These are phyloP conservation scores for Trypanosoma cruzi DNA, from an alignment of 208 protist species.

Conservation along the genomic window DNA sequence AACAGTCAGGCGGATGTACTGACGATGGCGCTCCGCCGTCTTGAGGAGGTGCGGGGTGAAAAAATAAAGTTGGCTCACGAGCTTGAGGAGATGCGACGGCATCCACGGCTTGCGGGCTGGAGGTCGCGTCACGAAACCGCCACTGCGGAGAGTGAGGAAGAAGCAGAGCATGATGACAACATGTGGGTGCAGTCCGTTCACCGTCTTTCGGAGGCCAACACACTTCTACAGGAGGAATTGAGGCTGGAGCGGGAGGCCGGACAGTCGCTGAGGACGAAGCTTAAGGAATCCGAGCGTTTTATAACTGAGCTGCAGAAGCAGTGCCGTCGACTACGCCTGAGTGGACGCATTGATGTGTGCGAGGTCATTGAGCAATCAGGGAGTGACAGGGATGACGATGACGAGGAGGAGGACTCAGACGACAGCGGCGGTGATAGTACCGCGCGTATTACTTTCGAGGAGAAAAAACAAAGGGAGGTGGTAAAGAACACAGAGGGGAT, in stretches of 20 bases:
- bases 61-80: slow-evolving; percentile 12
- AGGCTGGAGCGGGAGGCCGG: slow-evolving; percentile 11
- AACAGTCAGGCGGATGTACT: neutral
- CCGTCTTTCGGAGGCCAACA: slow-evolving; percentile 9
- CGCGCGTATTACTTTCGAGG: neutral
- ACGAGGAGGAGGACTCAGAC: neutral
- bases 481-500: neutral
- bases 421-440: neutral
- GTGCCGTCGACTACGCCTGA: slow-evolving; percentile 22
- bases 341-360: slow-evolving; percentile 17
- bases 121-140: neutral
- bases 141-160: neutral
- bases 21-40: slow-evolving; percentile 19
- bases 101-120: neutral
- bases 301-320: slow-evolving; percentile 22
- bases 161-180: neutral
- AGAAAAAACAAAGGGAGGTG: neutral
- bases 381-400: slow-evolving; percentile 4
- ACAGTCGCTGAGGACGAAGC: neutral
- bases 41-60: slow-evolving; percentile 25
- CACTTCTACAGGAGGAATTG: slow-evolving; percentile 21
- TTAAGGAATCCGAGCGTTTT: slow-evolving; percentile 12
- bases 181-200: slow-evolving; percentile 14
- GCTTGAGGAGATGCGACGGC: slow-evolving; percentile 3
- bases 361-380: slow-evolving; percentile 7